These are phyloP conservation scores for Calycina herbarum DNA, from an alignment of 2,329 filamentous ascomycete genomes.

Conservation along the genomic window DNA sequence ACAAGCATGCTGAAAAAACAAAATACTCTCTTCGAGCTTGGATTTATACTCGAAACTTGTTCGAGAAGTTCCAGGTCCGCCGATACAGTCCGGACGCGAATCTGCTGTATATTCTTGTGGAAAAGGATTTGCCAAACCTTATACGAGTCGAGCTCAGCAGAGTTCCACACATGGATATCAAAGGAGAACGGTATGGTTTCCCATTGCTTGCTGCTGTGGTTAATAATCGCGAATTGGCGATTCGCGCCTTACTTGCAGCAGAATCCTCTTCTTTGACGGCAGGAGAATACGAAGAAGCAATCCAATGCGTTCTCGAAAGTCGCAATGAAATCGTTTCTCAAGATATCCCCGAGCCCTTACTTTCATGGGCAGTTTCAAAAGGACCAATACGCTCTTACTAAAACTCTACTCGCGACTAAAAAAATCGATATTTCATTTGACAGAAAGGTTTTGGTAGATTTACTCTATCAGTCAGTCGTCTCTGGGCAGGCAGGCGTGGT, in stretches of 20 bases:
- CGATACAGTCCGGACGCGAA: constrained; percentile 32
- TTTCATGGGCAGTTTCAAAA: constrained; percentile 27
- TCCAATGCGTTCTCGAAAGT: not conserved
- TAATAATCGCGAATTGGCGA: constrained; percentile 25
- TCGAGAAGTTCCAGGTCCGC: constrained; percentile 33
- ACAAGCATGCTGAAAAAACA: no score
- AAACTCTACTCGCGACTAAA: constrained; percentile 27
- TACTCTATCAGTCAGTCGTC: constrained; percentile 11
- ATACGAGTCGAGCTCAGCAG: constrained; percentile 34
- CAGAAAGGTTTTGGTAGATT: not conserved
- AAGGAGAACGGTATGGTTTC: constrained; percentile 37
- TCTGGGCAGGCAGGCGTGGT: constrained; percentile 8
- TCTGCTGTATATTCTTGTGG: constrained; percentile 42
- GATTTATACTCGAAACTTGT: constrained; percentile 37
- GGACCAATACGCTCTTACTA: constrained; percentile 29
- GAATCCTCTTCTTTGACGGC: constrained; percentile 12
- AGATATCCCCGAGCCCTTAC: constrained; percentile 18
- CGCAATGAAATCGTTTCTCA: constrained; percentile 10
- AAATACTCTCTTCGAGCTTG: constrained; percentile 24
- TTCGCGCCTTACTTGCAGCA: constrained; percentile 17
- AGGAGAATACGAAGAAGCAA: constrained; percentile 7
- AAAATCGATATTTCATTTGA: constrained; percentile 18
- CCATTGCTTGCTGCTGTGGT: constrained; percentile 42
- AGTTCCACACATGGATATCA: constrained; percentile 26
- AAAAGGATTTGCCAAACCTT: constrained; percentile 30